Percentiles rank a stretch among this genome's conserved stretches.
Conservation (phyloP, 2,329 filamentous ascomycete genomes). For the Tympanopsis confertula region DNA sequence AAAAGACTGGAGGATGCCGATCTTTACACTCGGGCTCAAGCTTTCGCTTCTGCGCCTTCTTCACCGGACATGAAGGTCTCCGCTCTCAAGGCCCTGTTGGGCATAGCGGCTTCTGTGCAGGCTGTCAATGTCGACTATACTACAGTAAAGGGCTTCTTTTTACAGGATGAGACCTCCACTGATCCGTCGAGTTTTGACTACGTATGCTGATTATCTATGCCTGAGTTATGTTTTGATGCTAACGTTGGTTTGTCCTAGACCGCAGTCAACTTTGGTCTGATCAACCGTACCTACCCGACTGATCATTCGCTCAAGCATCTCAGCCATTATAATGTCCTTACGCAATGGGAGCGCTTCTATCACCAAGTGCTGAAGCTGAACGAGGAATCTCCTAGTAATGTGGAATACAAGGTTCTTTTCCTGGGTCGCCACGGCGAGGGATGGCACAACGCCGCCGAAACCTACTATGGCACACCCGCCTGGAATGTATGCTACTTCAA, state of each 20-base stretch:
- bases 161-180: conserved; percentile 48
- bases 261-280: conserved; percentile 50
- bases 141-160: conserved; percentile 48
- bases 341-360: conserved; percentile 55
- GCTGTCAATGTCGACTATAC: conserved; percentile 41
- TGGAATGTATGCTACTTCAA: conserved; percentile 45
- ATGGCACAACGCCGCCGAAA: conserved; percentile 49
- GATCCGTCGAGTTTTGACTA: conserved; percentile 49
- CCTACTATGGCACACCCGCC: conserved; percentile 53
- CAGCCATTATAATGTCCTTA: conserved; percentile 23
- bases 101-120: neutral
- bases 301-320: conserved; percentile 29
- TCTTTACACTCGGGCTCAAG: no score
- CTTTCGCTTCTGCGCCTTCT: no score
- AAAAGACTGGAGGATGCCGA: no score
- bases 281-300: conserved; percentile 48
- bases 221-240: neutral
- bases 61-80: no score
- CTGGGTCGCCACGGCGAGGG: conserved; percentile 63
- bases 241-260: conserved; percentile 25
- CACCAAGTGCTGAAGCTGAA: conserved; percentile 45
- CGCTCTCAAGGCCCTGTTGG: no score
- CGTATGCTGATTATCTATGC: conserved; percentile 21
- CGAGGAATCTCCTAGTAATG: conserved; percentile 24
- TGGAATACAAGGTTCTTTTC: conserved; percentile 55